A percentile compares a stretch with the other conserved stretches of the same genome.
phyloP scores from a whole-genome alignment of 192 early-diverging fungal genomes.

The Lobosporangium transversale region DNA sequence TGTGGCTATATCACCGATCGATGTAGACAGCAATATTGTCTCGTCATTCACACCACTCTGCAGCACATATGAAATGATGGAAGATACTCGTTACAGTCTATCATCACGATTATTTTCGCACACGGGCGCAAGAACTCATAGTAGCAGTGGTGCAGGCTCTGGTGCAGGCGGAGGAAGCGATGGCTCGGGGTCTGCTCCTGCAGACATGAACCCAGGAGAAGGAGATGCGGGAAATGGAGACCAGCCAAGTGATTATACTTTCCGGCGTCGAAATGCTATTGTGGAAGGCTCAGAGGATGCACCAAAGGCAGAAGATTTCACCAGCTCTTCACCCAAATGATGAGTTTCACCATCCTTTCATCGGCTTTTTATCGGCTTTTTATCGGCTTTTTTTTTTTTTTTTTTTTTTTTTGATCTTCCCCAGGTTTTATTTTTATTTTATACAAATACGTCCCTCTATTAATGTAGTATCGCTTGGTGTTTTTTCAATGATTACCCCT shows the following conservation, averaged over 20 bases:
- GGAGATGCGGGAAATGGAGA: conserved; percentile 37
- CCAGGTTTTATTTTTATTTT: background rate
- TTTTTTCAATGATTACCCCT: conserved; percentile 5
- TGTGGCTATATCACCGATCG: conserved; percentile 13
- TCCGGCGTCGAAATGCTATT: conserved; percentile 46
- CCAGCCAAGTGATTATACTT: conserved; percentile 45
- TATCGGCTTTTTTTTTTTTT: background rate
- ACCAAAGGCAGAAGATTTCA: conserved; percentile 49
- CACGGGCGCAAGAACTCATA: conserved; percentile 36
- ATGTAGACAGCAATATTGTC: conserved; percentile 23
- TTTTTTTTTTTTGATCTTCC: background rate
- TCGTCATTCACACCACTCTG: conserved; percentile 19
- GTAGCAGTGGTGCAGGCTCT: conserved; percentile 32
- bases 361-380: background rate
- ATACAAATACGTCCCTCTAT: background rate
- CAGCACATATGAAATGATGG: background rate
- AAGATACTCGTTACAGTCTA: background rate
- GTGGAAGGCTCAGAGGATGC: conserved; percentile 51
- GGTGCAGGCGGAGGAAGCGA: conserved; percentile 33
- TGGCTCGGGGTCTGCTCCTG: conserved; percentile 10
- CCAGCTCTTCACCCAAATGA: conserved; percentile 42
- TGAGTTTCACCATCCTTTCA: conserved; percentile 1
- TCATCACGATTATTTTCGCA: background rate
- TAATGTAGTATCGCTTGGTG: background rate
- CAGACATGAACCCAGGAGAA: conserved; percentile 36